These are phyloP conservation scores for Tricladium varicosporioides DNA, from an alignment of 2,329 filamentous ascomycete species.

Conservation along the genomic window DNA sequence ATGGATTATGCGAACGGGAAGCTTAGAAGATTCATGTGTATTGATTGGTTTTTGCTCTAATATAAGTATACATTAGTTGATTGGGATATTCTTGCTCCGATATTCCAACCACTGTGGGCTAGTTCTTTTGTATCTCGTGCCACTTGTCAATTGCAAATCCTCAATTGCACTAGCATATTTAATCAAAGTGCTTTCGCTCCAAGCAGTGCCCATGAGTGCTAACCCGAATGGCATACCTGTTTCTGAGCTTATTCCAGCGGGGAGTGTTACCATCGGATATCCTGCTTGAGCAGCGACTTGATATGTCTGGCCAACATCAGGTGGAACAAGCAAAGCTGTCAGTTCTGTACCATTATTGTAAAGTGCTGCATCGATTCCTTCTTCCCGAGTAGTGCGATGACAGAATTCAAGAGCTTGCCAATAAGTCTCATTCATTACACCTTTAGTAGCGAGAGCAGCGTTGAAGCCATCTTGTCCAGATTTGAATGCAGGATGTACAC, in stretches of 20 bases:
- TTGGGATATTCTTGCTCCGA: constrained; percentile 44
- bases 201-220: constrained; percentile 59
- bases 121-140: constrained; percentile 46
- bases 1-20: no score
- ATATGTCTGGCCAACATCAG: constrained; percentile 65
- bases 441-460: constrained; percentile 59
- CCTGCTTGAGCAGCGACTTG: constrained; percentile 74
- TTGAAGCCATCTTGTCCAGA: constrained; percentile 72
- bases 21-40: no score
- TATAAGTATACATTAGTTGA: constrained; percentile 26
- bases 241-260: constrained; percentile 52
- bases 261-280: constrained; percentile 70
- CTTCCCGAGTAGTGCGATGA: constrained; percentile 55
- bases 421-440: constrained; percentile 63
- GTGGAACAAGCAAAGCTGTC: constrained; percentile 65
- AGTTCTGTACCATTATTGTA: constrained; percentile 43
- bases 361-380: constrained; percentile 70
- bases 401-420: constrained; percentile 63
- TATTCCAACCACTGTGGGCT: constrained; percentile 54
- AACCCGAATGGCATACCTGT: constrained; percentile 62
- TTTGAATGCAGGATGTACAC: constrained; percentile 60
- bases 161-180: constrained; percentile 64
- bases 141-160: constrained; percentile 47
- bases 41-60: no score
- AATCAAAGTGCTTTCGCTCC: constrained; percentile 55